These are phyloP conservation scores for Talaromyces stipitatus DNA, from an alignment of 495 filamentous ascomycete species.

Conservation along the genomic window DNA sequence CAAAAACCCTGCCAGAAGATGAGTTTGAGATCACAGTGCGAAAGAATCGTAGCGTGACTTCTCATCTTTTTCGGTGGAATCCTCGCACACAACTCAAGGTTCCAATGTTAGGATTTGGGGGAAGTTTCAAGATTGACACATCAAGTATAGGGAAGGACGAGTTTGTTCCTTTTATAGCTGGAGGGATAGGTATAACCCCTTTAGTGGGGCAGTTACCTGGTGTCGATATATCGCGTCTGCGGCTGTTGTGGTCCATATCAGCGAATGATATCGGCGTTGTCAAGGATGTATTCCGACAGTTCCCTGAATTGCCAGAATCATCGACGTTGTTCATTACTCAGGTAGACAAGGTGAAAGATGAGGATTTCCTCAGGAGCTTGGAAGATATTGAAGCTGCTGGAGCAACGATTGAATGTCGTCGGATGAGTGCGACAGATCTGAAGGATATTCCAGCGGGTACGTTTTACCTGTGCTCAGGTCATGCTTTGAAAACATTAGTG, in stretches of 20 bases:
- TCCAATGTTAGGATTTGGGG: slow-evolving; percentile 64
- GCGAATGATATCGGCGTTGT: slow-evolving; percentile 54
- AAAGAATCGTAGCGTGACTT: slow-evolving; percentile 58
- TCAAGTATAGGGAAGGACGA: slow-evolving; percentile 18
- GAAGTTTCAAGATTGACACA: slow-evolving; percentile 50
- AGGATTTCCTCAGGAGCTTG: slow-evolving; percentile 16
- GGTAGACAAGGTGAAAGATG: slow-evolving; percentile 5
- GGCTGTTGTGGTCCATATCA: slow-evolving; percentile 60
- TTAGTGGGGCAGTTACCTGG: slow-evolving; percentile 54
- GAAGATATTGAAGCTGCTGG: slow-evolving; percentile 23
- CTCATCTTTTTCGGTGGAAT: slow-evolving; percentile 52
- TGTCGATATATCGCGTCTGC: slow-evolving; percentile 36
- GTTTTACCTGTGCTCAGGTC: slow-evolving; percentile 64
- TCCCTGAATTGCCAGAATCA: slow-evolving; percentile 39
- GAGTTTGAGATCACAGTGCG: slow-evolving; percentile 67
- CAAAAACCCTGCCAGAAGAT: slow-evolving; percentile 19
- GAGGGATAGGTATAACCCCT: slow-evolving; percentile 76
- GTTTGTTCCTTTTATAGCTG: slow-evolving; percentile 51
- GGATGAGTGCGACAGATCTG: slow-evolving; percentile 50
- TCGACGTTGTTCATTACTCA: slow-evolving; percentile 55
- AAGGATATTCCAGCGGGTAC: slow-evolving; percentile 36
- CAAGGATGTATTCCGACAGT: slow-evolving; percentile 46
- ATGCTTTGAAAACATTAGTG: slow-evolving; percentile 45
- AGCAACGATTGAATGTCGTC: slow-evolving; percentile 36
- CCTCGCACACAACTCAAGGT: slow-evolving; percentile 49